Base-by-base conservation (phyloP, 1,139 yeast species). In the Suhomyces taliae region DNA sequence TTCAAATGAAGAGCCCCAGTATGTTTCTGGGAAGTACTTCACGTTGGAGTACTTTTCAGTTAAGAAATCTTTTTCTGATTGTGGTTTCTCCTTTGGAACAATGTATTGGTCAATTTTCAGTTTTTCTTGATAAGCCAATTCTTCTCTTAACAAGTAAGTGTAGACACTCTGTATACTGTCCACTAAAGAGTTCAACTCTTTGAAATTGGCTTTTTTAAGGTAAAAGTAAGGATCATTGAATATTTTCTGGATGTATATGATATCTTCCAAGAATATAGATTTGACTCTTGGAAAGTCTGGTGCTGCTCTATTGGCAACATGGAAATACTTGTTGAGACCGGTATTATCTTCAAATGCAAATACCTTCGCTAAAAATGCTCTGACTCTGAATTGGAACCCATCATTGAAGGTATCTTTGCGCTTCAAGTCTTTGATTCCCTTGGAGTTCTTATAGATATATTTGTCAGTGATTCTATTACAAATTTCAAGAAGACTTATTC, bases 321-420 rank as follows among this genome's bases (percentile, higher is more conserved):
- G 58, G 51, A 72, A 74, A 53, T 70, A 71, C 54, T 72, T 73
- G 54, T 75, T 75, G 47, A 74, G 62, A 3, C 80, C 80, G 1
- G 80, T 75, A 51, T 72, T 74, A 51, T 75, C 80, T 44, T 74
- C 79, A 47, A 74, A 62, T 10, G 65, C 60, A 43, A 75, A 62
- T 11, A 73, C 49, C 36, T 61, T 63, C 11, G 75, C 61, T 34
- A 73, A 57, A 48, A 74, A 72, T 2, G 57, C 48, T 33, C 77
- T 59, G 3, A 74, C 72, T 36, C 78, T 57, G 37, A 62, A 65
- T 43, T 73, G 76, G 40, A 75, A 58, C 8, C 40, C 41, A 49
- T 74, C 79, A 48, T 71, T 73, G 53, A 69, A 72, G 0, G 72
- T 60, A 53, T 75, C 80, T 46, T 72, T 72, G 37, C 60, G 55